Conservation (phyloP, 2,329 filamentous ascomycete species). For the Paecilomyces dactylethromorphus region DNA sequence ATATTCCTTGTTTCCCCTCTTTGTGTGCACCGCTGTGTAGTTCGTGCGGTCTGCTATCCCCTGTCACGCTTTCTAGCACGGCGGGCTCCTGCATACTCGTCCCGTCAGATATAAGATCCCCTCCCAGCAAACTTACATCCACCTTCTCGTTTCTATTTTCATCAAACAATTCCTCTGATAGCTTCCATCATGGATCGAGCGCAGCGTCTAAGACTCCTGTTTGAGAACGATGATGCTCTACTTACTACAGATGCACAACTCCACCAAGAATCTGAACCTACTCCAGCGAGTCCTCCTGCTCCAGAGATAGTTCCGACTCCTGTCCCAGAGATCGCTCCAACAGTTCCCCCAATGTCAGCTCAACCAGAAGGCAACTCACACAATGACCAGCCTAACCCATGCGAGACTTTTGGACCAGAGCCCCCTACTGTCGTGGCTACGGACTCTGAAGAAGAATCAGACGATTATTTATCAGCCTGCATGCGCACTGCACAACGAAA, state of each 20-base stretch:
- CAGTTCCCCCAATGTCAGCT: background rate
- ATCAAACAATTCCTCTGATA: background rate
- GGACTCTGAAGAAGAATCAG: background rate
- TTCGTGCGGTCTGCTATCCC: background rate
- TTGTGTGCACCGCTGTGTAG: background rate
- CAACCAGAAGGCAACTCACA: background rate
- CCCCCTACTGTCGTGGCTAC: background rate
- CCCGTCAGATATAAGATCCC: background rate
- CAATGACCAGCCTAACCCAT: background rate
- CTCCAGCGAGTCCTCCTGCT: background rate
- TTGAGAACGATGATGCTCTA: conserved; percentile 17
- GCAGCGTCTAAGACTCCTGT: conserved; percentile 22
- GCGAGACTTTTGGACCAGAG: background rate
- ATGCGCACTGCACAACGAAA: background rate
- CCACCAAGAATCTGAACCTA: background rate
- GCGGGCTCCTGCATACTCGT: background rate
- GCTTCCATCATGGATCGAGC: conserved; percentile 14
- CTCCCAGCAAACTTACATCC: background rate
- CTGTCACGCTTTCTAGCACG: background rate
- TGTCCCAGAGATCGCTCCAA: background rate
- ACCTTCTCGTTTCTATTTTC: background rate
- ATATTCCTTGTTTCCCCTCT: too few relatives aligned
- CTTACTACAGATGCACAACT: conserved; percentile 15
- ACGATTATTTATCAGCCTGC: conserved; percentile 4
- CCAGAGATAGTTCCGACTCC: background rate